These are phyloP conservation scores for Pseudocercospora eumusae DNA, from an alignment of 2,329 filamentous ascomycete genomes.

Conservation along the genomic window DNA sequence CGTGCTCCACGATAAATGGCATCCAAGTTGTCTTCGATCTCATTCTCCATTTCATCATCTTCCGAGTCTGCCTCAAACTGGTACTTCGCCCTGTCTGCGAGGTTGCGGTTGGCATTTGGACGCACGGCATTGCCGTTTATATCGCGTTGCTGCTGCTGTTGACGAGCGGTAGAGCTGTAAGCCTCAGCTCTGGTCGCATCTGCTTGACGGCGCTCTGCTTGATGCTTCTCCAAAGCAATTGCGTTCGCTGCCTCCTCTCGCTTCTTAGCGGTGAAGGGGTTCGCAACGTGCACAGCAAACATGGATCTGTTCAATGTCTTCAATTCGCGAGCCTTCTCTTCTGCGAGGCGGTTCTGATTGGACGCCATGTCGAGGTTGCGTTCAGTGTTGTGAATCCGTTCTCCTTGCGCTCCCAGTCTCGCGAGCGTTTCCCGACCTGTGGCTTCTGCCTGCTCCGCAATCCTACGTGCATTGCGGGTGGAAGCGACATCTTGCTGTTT, in stretches of 20 bases:
- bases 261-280: conserved; percentile 66
- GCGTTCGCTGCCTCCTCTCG: conserved; percentile 63
- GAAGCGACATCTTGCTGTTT: conserved; percentile 77
- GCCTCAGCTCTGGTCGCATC: conserved; percentile 60
- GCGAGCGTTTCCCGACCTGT: conserved; percentile 71
- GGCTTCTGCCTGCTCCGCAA: conserved; percentile 69
- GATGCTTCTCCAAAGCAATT: conserved; percentile 66
- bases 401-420: conserved; percentile 74
- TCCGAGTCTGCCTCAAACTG: conserved; percentile 76
- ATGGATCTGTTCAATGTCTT: conserved; percentile 86
- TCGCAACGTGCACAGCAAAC: conserved; percentile 63
- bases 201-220: conserved; percentile 56
- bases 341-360: conserved; percentile 72
- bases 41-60: conserved; percentile 62
- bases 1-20: conserved; percentile 62
- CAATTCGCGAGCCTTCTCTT: conserved; percentile 78
- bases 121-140: conserved; percentile 50
- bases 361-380: conserved; percentile 74
- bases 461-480: conserved; percentile 67
- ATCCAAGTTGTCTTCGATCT: conserved; percentile 50
- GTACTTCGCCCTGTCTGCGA: conserved; percentile 69
- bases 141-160: conserved; percentile 64
- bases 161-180: conserved; percentile 56
- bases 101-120: conserved; percentile 53
- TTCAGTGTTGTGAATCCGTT: conserved; percentile 79